Evolutionary conservation across 495 filamentous ascomycete genomes (phyloP).

Genomic region (Bathelium albidoporum): DNA sequence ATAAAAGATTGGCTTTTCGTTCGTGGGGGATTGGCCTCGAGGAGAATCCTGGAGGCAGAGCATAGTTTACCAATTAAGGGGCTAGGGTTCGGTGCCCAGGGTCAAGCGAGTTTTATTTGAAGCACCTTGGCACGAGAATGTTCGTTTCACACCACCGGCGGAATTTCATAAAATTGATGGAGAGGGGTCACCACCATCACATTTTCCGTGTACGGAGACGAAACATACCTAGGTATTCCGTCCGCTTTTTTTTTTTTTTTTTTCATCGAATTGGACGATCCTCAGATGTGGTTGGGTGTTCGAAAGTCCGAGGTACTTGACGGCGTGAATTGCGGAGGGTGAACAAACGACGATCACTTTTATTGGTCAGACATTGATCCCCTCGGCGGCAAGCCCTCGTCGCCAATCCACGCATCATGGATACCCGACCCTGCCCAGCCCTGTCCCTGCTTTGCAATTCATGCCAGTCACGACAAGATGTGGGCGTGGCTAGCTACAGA

Average conservation of each 20-base stretch:
- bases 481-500: neutral
- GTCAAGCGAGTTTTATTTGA: neutral
- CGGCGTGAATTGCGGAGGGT: neutral
- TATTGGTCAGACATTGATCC: neutral
- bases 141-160: neutral
- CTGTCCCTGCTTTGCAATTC: neutral
- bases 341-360: neutral
- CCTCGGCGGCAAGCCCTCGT: neutral
- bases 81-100: neutral
- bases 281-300: no score
- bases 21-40: neutral
- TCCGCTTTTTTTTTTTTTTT: no score
- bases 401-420: neutral
- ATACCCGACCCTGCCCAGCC: neutral
- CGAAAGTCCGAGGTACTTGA: neutral
- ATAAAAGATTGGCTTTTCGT: conserved; percentile 2
- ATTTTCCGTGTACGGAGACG: no score
- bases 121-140: conserved; percentile 1
- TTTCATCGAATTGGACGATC: no score
- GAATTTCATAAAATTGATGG: neutral
- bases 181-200: neutral
- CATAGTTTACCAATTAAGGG: neutral
- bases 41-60: neutral
- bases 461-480: neutral
- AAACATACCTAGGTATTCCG: no score